Percentiles rank a stretch among this genome's conserved stretches.
Evolutionary conservation across 371 early-diverging fungal species (phyloP).

Genomic region (Mucor ambiguus): DNA sequence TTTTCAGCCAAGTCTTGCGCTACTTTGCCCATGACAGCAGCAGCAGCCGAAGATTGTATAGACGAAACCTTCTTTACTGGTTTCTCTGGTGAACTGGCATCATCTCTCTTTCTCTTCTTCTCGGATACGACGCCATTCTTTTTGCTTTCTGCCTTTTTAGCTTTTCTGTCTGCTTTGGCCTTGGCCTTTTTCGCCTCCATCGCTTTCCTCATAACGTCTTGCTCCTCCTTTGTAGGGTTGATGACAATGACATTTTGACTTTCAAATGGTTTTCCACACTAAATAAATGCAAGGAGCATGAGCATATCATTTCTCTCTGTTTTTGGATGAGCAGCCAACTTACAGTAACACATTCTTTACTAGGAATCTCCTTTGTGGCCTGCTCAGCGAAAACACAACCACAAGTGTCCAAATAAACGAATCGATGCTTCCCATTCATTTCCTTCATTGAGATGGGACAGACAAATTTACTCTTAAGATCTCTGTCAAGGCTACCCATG

Average conservation of each 20-base stretch:
- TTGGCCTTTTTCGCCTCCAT: conserved; percentile 61
- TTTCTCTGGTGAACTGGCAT: conserved; percentile 6
- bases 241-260: conserved; percentile 70
- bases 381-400: conserved; percentile 90
- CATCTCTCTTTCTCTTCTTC: conserved; percentile 35
- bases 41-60: conserved; percentile 43
- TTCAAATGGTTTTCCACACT: conserved; percentile 73
- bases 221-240: conserved; percentile 71
- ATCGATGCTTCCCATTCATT: conserved; percentile 90
- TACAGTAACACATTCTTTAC: conserved; percentile 61
- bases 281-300: neutral
- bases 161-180: conserved; percentile 63
- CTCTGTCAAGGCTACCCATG: conserved; percentile 54
- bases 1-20: conserved; percentile 58
- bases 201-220: conserved; percentile 55
- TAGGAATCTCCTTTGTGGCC: conserved; percentile 79
- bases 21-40: conserved; percentile 58
- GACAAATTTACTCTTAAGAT: conserved; percentile 65
- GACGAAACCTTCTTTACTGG: conserved; percentile 20
- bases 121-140: conserved; percentile 16
- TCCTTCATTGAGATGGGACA: conserved; percentile 94
- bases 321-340: conserved; percentile 1
- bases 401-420: conserved; percentile 79
- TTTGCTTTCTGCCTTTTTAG: conserved; percentile 43
- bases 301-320: neutral